Conservation (phyloP, 2,329 filamentous ascomycete genomes). For the Trichophyton simii region DNA sequence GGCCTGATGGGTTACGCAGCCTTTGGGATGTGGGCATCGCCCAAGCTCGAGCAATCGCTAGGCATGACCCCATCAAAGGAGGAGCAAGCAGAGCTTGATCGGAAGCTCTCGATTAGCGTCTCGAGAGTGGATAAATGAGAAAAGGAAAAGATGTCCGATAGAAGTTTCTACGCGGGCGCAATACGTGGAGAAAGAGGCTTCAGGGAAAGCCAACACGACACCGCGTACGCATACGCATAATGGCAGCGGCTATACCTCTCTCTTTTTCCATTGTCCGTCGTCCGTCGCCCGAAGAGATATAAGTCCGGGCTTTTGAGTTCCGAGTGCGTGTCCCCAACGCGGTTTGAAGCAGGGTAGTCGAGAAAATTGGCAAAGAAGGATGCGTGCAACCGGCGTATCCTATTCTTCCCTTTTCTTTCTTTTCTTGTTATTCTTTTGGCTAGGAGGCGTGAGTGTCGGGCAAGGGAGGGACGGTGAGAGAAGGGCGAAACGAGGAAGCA, state of each 20-base stretch:
- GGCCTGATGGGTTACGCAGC: slow-evolving; percentile 66
- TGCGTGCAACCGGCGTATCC: background rate
- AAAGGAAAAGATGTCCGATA: no score
- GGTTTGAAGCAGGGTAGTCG: background rate
- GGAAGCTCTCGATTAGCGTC: slow-evolving; percentile 23
- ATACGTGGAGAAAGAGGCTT: no score
- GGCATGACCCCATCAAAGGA: slow-evolving; percentile 60
- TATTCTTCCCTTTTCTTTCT: no score
- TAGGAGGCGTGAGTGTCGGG: background rate
- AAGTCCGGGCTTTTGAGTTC: background rate
- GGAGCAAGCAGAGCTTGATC: slow-evolving; percentile 55
- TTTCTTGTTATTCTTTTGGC: background rate
- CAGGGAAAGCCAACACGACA: no score
- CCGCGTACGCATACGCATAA: background rate
- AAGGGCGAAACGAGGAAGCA: background rate
- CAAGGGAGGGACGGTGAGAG: background rate
- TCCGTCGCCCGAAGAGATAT: background rate
- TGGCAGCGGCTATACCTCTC: background rate
- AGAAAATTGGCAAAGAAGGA: background rate
- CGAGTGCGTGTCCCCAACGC: background rate
- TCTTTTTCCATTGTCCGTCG: background rate
- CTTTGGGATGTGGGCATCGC: slow-evolving; percentile 59
- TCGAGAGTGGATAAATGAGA: slow-evolving; percentile 13
- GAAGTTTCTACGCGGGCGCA: no score
- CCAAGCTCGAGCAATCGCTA: slow-evolving; percentile 59